Conservation (phyloP, 2,329 filamentous ascomycete genomes). For the Myriosclerotinia curreyana region DNA sequence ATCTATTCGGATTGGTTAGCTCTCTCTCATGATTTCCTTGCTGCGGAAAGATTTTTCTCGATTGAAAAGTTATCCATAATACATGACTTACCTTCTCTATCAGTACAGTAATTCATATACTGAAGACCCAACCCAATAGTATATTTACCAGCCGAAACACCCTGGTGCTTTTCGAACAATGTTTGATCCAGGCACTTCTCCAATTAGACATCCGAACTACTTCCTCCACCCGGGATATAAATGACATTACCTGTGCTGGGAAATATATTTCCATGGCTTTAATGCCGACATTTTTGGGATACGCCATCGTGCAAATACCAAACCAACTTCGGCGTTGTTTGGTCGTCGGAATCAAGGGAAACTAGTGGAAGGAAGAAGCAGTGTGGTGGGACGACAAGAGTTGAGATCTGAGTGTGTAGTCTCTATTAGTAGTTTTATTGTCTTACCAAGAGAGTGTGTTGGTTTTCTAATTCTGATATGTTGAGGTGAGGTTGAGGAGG, state of each 20-base stretch:
- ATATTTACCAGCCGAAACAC: slow-evolving; percentile 78
- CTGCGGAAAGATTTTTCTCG: background rate
- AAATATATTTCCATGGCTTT: slow-evolving; percentile 92
- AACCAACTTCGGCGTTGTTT: background rate
- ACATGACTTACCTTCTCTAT: slow-evolving; percentile 66
- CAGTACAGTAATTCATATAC: slow-evolving; percentile 89
- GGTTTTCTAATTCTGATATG: background rate
- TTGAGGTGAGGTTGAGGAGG: background rate
- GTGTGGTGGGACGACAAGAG: background rate
- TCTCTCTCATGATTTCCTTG: background rate
- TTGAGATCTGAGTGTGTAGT: background rate
- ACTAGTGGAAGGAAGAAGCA: background rate
- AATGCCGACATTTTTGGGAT: slow-evolving; percentile 85
- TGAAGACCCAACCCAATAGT: slow-evolving; percentile 88
- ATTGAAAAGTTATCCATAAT: slow-evolving; percentile 27
- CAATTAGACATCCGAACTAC: background rate
- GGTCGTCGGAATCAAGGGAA: background rate
- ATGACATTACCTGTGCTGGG: slow-evolving; percentile 67
- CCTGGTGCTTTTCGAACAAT: slow-evolving; percentile 83
- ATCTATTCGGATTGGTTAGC: slow-evolving; percentile 50
- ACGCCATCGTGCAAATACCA: slow-evolving; percentile 34
- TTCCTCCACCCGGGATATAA: too few species aligned
- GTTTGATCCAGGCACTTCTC: slow-evolving; percentile 75
- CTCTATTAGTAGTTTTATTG: background rate
- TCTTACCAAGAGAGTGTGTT: background rate